These are phyloP conservation scores for Talaromyces atroroseus DNA, from an alignment of 2,329 filamentous ascomycete genomes.

Conservation along the genomic window DNA sequence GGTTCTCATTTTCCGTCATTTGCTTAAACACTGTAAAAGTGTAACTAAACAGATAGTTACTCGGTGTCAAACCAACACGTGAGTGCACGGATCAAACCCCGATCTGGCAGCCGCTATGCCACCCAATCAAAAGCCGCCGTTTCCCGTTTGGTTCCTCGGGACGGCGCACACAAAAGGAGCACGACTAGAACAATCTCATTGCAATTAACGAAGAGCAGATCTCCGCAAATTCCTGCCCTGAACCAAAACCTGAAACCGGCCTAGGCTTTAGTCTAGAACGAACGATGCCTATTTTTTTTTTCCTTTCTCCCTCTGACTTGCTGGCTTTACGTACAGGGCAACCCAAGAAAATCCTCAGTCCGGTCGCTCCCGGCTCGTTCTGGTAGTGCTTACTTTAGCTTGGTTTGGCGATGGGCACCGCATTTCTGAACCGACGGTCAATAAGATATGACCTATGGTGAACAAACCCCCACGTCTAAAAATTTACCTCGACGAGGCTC, in stretches of 20 bases:
- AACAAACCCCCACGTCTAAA: no score
- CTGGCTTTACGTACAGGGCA: no score
- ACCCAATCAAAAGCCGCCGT: background rate
- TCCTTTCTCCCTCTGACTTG: background rate
- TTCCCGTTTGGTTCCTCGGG: background rate
- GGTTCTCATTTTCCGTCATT: no score
- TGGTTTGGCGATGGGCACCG: background rate
- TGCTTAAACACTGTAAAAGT: no score
- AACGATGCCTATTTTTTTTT: no score
- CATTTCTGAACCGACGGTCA: background rate
- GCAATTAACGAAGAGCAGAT: background rate
- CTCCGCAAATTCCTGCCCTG: background rate
- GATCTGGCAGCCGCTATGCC: background rate
- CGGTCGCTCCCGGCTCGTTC: background rate
- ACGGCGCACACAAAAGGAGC: background rate
- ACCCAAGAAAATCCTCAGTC: no score
- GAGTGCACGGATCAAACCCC: background rate
- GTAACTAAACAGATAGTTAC: no score
- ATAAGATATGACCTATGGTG: no score
- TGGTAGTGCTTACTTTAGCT: background rate
- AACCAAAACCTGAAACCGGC: background rate
- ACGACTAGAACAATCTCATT: background rate
- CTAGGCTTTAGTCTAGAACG: background rate
- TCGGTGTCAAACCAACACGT: background rate
- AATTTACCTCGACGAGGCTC: no score